Evolutionary conservation across 345 rosid species (phyloP).

Genomic region (Erysimum cheiranthoides): DNA sequence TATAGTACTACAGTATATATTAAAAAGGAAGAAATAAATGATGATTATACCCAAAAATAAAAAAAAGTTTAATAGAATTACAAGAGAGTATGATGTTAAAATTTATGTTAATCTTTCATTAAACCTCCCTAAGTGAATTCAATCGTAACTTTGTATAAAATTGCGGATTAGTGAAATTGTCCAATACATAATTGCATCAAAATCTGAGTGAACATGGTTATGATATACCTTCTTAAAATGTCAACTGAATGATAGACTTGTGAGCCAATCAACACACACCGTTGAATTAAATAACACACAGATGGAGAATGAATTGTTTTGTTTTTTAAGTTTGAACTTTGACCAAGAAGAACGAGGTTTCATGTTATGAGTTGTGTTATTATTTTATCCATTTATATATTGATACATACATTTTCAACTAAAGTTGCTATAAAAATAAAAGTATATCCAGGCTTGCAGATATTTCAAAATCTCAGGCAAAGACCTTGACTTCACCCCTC

Average conservation of each 20-base stretch:
- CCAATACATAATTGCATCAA: neutral
- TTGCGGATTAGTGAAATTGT: neutral
- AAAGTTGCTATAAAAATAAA: slow-evolving; percentile 25
- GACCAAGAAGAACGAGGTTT: slow-evolving; percentile 11
- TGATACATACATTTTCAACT: slow-evolving; percentile 7
- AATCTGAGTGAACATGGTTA: neutral
- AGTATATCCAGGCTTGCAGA: slow-evolving; percentile 27
- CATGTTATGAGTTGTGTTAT: neutral
- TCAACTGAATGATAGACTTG: neutral
- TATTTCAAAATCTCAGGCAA: slow-evolving; percentile 18
- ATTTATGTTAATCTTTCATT: neutral
- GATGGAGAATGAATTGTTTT: neutral
- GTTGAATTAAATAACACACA: neutral
- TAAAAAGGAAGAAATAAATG: too few relatives aligned
- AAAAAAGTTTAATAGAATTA: too few relatives aligned
- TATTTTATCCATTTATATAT: neutral
- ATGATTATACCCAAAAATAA: too few relatives aligned
- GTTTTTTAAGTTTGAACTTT: neutral
- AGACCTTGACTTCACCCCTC: slow-evolving; percentile 31
- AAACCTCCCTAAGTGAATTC: neutral
- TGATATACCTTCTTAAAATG: neutral
- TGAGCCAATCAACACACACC: neutral
- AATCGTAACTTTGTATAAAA: neutral
- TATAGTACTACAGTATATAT: neutral
- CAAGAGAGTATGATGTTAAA: neutral